Evolutionary conservation across 179 eudicot genomes (phyloP).

Genomic region (Silene coronaria): DNA sequence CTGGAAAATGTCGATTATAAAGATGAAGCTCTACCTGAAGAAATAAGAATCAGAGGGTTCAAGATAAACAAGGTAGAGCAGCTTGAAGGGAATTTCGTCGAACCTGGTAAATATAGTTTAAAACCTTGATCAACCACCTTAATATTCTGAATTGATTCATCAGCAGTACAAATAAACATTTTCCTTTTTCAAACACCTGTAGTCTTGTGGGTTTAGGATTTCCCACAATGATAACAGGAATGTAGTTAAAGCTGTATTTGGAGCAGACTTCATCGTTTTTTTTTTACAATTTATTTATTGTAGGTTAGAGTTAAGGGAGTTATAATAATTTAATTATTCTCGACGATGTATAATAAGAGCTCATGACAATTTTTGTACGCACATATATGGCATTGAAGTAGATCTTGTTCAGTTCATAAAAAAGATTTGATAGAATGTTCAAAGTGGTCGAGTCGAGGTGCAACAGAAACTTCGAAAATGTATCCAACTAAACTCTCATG

Average conservation of each 20-base stretch:
- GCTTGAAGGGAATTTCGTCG: constrained; percentile 53
- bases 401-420: too few relatives aligned
- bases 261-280: too few relatives aligned
- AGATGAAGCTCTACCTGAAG: constrained; percentile 65
- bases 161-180: not conserved
- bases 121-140: constrained; percentile 41
- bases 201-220: not conserved
- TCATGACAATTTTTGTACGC: constrained; percentile 9
- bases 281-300: not conserved
- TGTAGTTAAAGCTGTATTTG: not conserved
- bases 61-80: constrained; percentile 70
- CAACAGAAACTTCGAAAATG: too few relatives aligned
- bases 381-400: not conserved
- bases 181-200: too few relatives aligned
- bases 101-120: constrained; percentile 60
- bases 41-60: constrained; percentile 81
- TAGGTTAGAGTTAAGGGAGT: not conserved
- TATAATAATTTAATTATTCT: not conserved
- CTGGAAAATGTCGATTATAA: constrained; percentile 65
- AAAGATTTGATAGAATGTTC: too few relatives aligned
- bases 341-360: not conserved
- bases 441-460: too few relatives aligned
- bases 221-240: not conserved
- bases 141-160: not conserved
- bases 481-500: too few relatives aligned